These are phyloP conservation scores for Skeletonema marinoi DNA, from an alignment of 108 stramenopile genomes.

Conservation along the genomic window DNA sequence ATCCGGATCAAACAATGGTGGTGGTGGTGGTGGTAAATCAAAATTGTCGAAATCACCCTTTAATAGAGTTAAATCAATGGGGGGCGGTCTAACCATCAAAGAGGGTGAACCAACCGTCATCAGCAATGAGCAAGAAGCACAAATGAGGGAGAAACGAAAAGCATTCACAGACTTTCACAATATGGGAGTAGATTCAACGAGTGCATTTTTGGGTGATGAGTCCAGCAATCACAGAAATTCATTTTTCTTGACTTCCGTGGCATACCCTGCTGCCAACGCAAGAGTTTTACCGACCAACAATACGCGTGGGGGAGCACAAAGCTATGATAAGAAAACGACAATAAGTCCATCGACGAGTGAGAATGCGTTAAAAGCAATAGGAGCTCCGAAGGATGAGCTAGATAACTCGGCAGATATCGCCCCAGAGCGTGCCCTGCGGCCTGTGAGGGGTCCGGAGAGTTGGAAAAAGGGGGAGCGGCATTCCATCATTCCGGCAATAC, in stretches of 20 bases:
- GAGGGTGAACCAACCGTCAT: conserved; percentile 28
- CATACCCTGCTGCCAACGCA: conserved; percentile 33
- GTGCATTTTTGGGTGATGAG: conserved; percentile 81
- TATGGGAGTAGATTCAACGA: conserved; percentile 68
- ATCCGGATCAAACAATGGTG: not conserved
- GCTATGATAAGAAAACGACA: conserved; percentile 29
- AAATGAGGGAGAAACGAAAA: conserved; percentile 60
- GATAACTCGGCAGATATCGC: conserved; percentile 22
- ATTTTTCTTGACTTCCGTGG: conserved; percentile 41
- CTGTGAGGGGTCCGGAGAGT: conserved; percentile 63
- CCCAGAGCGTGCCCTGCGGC: conserved; percentile 56
- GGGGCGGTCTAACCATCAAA: conserved; percentile 26
- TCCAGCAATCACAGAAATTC: conserved; percentile 43
- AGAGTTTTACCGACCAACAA: not conserved
- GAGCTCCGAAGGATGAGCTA: conserved; percentile 6
- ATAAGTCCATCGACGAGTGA: conserved; percentile 35
- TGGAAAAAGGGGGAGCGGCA: conserved; percentile 72
- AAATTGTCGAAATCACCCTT: conserved; percentile 1
- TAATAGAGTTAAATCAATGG: conserved; percentile 32
- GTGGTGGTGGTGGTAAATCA: not conserved
- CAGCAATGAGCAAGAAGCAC: conserved; percentile 22
- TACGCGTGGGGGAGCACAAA: conserved; percentile 17
- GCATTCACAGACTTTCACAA: conserved; percentile 85
- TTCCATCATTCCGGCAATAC: conserved; percentile 72
- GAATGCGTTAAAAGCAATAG: not conserved